Conservation (phyloP, 2,329 filamentous ascomycete genomes). For the Fusarium sp. region DNA sequence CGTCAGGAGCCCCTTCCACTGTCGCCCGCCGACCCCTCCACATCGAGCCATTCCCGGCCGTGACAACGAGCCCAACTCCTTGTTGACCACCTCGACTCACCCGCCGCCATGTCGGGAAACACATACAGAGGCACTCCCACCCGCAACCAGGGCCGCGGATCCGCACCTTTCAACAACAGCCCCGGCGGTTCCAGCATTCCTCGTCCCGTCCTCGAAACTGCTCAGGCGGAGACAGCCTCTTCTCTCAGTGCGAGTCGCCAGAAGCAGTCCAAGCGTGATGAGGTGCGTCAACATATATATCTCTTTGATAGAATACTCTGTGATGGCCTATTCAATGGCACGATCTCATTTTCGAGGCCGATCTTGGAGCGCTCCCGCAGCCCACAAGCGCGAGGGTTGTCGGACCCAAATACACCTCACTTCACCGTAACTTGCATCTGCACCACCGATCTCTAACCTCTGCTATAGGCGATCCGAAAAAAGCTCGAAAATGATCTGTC, state of each 20-base stretch:
- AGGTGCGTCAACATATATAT: constrained; percentile 68
- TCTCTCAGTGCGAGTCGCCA: constrained; percentile 91
- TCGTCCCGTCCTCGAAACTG: constrained; percentile 70
- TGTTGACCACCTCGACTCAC: constrained; percentile 28
- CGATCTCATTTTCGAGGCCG: not conserved
- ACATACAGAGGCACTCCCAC: constrained; percentile 75
- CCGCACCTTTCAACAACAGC: constrained; percentile 67
- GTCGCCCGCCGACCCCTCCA: constrained; percentile 21
- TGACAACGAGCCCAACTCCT: constrained; percentile 32
- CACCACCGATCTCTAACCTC: constrained; percentile 24
- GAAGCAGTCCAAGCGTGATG: constrained; percentile 97
- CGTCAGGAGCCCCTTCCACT: constrained; percentile 10
- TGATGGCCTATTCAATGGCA: not conserved
- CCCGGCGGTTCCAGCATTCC: constrained; percentile 72
- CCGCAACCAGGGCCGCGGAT: constrained; percentile 65
- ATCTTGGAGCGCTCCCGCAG: not conserved
- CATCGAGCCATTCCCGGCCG: constrained; percentile 32
- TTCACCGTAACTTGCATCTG: constrained; percentile 17
- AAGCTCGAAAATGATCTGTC: constrained; percentile 98
- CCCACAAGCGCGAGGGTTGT: not conserved
- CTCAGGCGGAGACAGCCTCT: constrained; percentile 66
- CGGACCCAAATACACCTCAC: constrained; percentile 25
- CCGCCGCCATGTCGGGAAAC: constrained; percentile 61
- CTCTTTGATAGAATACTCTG: not conserved
- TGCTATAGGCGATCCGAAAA: constrained; percentile 82